Evolutionary conservation across 768 basidiomycete genomes (phyloP), one percentile per base, ranked within the genome.

Genomic region (Coprinopsis strossmayeri): DNA sequence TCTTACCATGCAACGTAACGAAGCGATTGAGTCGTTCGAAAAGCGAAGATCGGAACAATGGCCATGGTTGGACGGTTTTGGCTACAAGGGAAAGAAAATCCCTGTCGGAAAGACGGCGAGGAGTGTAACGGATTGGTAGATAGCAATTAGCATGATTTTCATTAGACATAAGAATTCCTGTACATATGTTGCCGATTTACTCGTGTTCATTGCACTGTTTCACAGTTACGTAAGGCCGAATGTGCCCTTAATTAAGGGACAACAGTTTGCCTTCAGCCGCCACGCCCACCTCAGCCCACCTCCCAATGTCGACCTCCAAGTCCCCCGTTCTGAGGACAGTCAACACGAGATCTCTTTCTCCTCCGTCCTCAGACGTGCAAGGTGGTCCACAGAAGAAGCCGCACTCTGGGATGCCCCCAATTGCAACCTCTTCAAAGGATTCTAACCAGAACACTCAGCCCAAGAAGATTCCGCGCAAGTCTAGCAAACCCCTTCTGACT

Each of bases 41-140:
- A 60, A 76, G 59, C 77, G 77, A 58, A 68, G 96, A 55, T 86
- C 81, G 23, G 70, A 79, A 59, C 63, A 70, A 50, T 98, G 93
- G 92, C 89, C 96, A 3, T 99, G 96, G 96, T 68, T 97, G 63
- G 91, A 99, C 61, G 96, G 95, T 28, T 88, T 95, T 53, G 92
- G 92, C 23, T 96, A 92, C 69, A 75, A 83, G 61, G 86, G 83
- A 78, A 86, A 84, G 63, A n/a, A n/a, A n/a, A 89, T 91, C 46
- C 82, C 84, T 1, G 68, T 81, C 18, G 57, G 63, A 5, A 57
- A 69, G 5, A 58, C 52, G 17, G 73, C 69, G 60, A 60, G 61
- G 40, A 61, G 60, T 15, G 46, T 30, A 66, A 85, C 78, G 62
- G 89, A 91, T 35, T 91, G 89, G 89, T 91, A 64, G 72, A 59